These are phyloP conservation scores for Fistulinella prunicolor DNA, from an alignment of 768 basidiomycete genomes.

Conservation along the genomic window DNA sequence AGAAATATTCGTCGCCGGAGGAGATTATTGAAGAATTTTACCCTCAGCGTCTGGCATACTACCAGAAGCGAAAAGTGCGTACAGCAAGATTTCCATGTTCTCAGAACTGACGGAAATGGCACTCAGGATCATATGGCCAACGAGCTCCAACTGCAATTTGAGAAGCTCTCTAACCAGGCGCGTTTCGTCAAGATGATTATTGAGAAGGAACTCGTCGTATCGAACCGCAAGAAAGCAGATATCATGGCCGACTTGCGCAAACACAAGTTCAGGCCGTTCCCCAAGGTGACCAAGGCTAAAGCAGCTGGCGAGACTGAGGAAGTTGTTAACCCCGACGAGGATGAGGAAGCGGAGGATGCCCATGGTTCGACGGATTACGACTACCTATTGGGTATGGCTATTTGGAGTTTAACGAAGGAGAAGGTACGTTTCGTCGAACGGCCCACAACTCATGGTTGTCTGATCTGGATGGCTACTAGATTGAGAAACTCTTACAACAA, in stretches of 20 bases:
- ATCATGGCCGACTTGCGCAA: conserved; percentile 81
- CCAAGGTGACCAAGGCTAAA: conserved; percentile 69
- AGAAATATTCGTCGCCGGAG: conserved; percentile 85
- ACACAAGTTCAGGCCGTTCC: conserved; percentile 88
- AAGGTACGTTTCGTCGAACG: conserved; percentile 48
- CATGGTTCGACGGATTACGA: conserved; percentile 71
- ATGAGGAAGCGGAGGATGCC: conserved; percentile 38
- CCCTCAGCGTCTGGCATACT: conserved; percentile 81
- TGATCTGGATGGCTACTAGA: conserved; percentile 42
- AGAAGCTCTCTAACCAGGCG: conserved; percentile 90
- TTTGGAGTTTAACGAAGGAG: conserved; percentile 92
- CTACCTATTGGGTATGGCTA: conserved; percentile 92
- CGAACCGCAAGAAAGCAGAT: conserved; percentile 84
- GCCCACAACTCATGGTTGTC: background rate
- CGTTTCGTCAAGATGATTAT: conserved; percentile 97
- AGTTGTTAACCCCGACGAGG: conserved; percentile 51
- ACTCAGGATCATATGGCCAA: conserved; percentile 77
- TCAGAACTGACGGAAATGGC: background rate
- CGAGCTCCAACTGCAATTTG: conserved; percentile 76
- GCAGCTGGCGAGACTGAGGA: conserved; percentile 65
- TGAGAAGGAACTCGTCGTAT: conserved; percentile 73
- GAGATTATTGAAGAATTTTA: conserved; percentile 94
- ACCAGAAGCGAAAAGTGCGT: conserved; percentile 92
- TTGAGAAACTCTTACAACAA: conserved; percentile 79
- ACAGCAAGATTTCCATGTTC: background rate